Evolutionary conservation across 202 grass and related monocot species (phyloP).

Genomic region (Musa balbisiana): DNA sequence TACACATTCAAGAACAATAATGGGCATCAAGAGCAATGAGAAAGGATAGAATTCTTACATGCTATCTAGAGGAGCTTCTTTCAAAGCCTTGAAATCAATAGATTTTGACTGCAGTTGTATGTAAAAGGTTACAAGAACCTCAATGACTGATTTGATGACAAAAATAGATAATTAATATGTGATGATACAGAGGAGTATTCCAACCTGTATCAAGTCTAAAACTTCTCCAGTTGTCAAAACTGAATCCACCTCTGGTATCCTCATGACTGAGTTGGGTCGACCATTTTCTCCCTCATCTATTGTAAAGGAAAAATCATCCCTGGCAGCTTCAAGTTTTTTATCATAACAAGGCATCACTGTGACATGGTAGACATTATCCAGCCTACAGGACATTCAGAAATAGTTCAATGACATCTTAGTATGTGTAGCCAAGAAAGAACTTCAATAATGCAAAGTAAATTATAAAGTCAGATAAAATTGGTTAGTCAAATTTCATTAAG

Average conservation of each 20-base stretch:
- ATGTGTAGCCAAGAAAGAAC: no score
- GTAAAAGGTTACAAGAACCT: slow-evolving; percentile 18
- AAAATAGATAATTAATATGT: slow-evolving; percentile 6
- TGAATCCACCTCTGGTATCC: slow-evolving; percentile 75
- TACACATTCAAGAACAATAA: slow-evolving; percentile 12
- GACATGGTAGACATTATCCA: slow-evolving; percentile 80
- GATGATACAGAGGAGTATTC: not conserved
- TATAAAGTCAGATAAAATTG: no score
- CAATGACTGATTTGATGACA: slow-evolving; percentile 17
- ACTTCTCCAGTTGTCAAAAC: slow-evolving; percentile 95
- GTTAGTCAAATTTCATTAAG: no score
- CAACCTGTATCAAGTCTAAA: slow-evolving; percentile 91
- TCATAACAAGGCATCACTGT: slow-evolving; percentile 99
- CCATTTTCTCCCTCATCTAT: slow-evolving; percentile 52
- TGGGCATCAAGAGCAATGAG: slow-evolving; percentile 12
- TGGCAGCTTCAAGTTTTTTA: slow-evolving; percentile 94
- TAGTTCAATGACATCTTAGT: not conserved
- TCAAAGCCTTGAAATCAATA: slow-evolving; percentile 64
- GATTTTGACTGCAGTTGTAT: slow-evolving; percentile 63
- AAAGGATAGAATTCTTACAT: slow-evolving; percentile 39
- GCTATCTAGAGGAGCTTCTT: slow-evolving; percentile 76
- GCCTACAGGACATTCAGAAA: slow-evolving; percentile 32
- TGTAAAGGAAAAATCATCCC: slow-evolving; percentile 76
- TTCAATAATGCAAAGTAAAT: no score
- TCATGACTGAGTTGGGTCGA: not conserved